Percentiles rank a stretch among this genome's conserved stretches.
These are phyloP conservation scores for Cytospora schulzeri DNA, from an alignment of 2,329 filamentous ascomycete genomes.

Conservation along the genomic window DNA sequence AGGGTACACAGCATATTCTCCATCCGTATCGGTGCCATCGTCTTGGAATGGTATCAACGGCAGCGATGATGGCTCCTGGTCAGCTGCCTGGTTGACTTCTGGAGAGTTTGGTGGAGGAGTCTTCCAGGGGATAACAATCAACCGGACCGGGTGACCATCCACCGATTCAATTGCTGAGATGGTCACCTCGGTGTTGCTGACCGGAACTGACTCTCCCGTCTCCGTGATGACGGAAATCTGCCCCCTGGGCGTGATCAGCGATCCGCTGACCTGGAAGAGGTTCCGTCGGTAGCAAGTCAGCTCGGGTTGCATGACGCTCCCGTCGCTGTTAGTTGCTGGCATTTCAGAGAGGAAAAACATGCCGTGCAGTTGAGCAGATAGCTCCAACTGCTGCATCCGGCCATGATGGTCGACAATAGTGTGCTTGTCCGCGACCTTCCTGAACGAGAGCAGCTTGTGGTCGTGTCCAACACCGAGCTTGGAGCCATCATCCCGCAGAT, in stretches of 20 bases:
- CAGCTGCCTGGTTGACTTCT: conserved; percentile 64
- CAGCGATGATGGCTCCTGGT: conserved; percentile 85
- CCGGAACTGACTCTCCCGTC: conserved; percentile 79
- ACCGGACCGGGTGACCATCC: conserved; percentile 85
- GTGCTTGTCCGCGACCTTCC: conserved; percentile 59
- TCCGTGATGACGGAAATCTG: conserved; percentile 82
- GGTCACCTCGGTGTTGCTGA: conserved; percentile 80
- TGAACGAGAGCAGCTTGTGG: conserved; percentile 63
- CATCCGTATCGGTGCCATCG: conserved; percentile 62
- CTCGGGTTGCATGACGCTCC: conserved; percentile 69
- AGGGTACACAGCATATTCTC: conserved; percentile 86
- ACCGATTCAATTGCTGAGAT: conserved; percentile 95
- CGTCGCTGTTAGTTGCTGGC: conserved; percentile 63
- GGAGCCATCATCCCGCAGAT: conserved; percentile 59
- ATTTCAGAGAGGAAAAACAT: conserved; percentile 89
- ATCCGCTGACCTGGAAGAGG: conserved; percentile 93
- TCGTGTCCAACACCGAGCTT: conserved; percentile 61
- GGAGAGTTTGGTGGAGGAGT: conserved; percentile 80
- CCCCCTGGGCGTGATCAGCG: conserved; percentile 76
- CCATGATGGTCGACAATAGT: conserved; percentile 62
- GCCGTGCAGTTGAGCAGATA: conserved; percentile 76
- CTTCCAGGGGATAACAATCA: conserved; percentile 98
- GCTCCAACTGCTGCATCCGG: conserved; percentile 61
- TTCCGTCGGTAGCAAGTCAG: conserved; percentile 95
- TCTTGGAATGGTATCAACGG: conserved; percentile 70